Conservation (phyloP, 768 basidiomycete genomes). For the Sutorius australiensis region DNA sequence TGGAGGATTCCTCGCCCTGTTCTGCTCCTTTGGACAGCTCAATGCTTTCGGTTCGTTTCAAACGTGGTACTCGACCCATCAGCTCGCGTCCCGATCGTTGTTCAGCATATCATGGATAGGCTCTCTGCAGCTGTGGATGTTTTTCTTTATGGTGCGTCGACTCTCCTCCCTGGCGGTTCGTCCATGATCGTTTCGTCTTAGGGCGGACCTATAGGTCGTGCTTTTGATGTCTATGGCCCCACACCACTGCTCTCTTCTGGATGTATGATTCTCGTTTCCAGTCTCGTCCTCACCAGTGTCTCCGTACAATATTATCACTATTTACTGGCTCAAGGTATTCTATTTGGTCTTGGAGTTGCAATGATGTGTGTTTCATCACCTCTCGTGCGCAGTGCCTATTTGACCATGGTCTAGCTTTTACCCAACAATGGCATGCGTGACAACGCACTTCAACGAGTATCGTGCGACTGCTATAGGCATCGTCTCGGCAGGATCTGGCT, state of each 20-base stretch:
- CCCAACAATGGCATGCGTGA: conserved; percentile 61
- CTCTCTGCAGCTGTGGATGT: conserved; percentile 62
- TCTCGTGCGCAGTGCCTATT: conserved; percentile 1
- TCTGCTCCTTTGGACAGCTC: conserved; percentile 71
- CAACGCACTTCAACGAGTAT: conserved; percentile 61
- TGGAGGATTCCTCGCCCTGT: conserved; percentile 63
- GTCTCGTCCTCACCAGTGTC: conserved; percentile 60
- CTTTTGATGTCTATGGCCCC: conserved; percentile 62
- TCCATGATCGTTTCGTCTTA: conserved; percentile 23
- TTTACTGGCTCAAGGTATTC: conserved; percentile 56
- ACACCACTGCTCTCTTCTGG: conserved; percentile 50
- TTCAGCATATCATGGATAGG: conserved; percentile 71
- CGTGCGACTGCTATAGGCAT: conserved; percentile 72
- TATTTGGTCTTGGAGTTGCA: conserved; percentile 65
- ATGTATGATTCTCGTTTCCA: conserved; percentile 43
- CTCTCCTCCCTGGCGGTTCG: neutral
- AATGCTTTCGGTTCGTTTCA: conserved; percentile 72
- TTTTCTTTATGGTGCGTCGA: conserved; percentile 61
- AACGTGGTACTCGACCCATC: conserved; percentile 60
- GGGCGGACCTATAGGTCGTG: conserved; percentile 59
- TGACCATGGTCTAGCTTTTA: conserved; percentile 51
- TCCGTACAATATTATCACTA: conserved; percentile 57
- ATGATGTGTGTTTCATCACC: conserved; percentile 46
- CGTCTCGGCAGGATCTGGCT: conserved; percentile 64
- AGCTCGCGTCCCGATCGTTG: conserved; percentile 46